Percentiles rank a stretch among this genome's conserved stretches.
phyloP scores from a whole-genome alignment of 2,329 filamentous ascomycete genomes.

The Sporothrix brunneoviolacea region DNA sequence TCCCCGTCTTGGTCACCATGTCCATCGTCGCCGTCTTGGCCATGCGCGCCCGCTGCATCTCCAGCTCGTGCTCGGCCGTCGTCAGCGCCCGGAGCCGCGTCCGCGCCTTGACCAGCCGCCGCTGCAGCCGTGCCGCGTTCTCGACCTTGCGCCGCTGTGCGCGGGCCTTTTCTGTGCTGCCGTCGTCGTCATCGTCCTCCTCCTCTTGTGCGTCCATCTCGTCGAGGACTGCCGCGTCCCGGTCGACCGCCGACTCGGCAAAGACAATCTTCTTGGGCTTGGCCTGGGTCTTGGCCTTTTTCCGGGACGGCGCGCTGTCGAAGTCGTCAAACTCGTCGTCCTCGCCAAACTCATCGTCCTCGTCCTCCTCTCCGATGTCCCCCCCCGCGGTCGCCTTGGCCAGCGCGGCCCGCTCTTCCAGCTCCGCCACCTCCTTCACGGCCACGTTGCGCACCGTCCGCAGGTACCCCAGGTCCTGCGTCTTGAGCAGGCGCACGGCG shows the following conservation, averaged over 20 bases:
- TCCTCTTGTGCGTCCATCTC: slow-evolving; percentile 23
- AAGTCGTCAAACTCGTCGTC: slow-evolving; percentile 21
- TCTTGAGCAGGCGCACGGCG: slow-evolving; percentile 58
- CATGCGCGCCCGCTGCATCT: slow-evolving; percentile 56
- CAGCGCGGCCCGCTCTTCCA: slow-evolving; percentile 49
- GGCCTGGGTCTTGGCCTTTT: slow-evolving; percentile 20
- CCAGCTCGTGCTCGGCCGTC: slow-evolving; percentile 51
- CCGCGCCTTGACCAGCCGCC: slow-evolving; percentile 43
- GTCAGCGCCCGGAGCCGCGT: slow-evolving; percentile 49
- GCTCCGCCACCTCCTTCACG: slow-evolving; percentile 47
- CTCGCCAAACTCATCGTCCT: slow-evolving; percentile 26
- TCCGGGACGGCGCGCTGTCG: slow-evolving; percentile 11
- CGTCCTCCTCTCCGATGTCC: slow-evolving; percentile 22
- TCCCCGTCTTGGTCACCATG: slow-evolving; percentile 52
- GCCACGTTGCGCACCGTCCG: slow-evolving; percentile 55
- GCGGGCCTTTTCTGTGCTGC: slow-evolving; percentile 20
- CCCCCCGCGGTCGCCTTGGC: slow-evolving; percentile 31
- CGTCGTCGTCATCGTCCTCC: slow-evolving; percentile 28
- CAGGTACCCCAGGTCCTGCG: slow-evolving; percentile 60
- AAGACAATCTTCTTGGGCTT: slow-evolving; percentile 43
- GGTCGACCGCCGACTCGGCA: slow-evolving; percentile 33
- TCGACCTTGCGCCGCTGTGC: slow-evolving; percentile 31
- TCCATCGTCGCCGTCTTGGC: slow-evolving; percentile 57
- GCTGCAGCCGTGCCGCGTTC: slow-evolving; percentile 39
- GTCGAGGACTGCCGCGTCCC: slow-evolving; percentile 29